A percentile compares a stretch with the other conserved stretches of the same genome.
Conservation (phyloP, 1,284 basidiomycete species). For the Volvariella surrecta region DNA sequence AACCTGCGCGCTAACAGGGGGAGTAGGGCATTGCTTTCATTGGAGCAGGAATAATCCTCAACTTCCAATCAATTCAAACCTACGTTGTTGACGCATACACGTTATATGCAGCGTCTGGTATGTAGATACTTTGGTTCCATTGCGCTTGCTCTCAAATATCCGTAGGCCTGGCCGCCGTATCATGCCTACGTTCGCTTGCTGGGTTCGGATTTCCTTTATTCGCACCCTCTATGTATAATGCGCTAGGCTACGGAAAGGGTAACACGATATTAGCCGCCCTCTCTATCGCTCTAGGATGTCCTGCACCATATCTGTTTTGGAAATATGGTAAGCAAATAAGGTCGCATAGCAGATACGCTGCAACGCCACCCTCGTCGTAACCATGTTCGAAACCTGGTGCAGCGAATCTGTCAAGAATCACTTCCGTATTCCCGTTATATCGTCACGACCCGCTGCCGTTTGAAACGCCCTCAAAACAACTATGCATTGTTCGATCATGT, state of each 20-base stretch:
- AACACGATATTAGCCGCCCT: conserved; percentile 49
- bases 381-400: too few relatives aligned
- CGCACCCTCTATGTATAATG: conserved; percentile 54
- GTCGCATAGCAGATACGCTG: conserved; percentile 21
- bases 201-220: conserved; percentile 67
- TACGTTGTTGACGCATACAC: conserved; percentile 65
- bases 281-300: conserved; percentile 52
- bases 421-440: too few relatives aligned
- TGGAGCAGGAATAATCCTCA: conserved; percentile 44
- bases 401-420: too few relatives aligned
- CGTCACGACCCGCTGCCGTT: too few relatives aligned
- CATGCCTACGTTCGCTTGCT: conserved; percentile 47
- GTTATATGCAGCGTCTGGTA: conserved; percentile 54
- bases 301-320: conserved; percentile 55
- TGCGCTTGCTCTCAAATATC: background rate
- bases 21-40: conserved; percentile 55
- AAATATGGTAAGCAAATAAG: conserved; percentile 39
- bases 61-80: conserved; percentile 50
- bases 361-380: too few relatives aligned
- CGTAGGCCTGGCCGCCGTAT: conserved; percentile 48
- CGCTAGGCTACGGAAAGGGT: conserved; percentile 58
- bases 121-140: too few relatives aligned
- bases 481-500: too few relatives aligned
- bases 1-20: too few relatives aligned
- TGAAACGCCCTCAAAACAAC: too few relatives aligned